These are phyloP conservation scores for Diplodia scrobiculata DNA, from an alignment of 2,329 filamentous ascomycete species.

Conservation along the genomic window DNA sequence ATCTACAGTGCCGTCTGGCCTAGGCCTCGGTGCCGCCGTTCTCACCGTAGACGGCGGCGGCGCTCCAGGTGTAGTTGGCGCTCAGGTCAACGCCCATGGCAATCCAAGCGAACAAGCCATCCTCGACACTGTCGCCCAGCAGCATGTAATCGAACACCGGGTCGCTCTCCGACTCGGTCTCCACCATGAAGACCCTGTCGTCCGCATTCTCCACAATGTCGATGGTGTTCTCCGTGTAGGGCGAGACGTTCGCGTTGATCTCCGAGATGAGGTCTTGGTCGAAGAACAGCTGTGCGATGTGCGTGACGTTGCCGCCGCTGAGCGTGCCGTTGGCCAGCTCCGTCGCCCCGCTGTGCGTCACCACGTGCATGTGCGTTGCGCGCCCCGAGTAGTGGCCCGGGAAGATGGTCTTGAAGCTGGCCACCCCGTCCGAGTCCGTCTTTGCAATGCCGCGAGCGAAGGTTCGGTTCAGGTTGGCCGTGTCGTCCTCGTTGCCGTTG, in stretches of 20 bases:
- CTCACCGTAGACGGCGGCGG: not conserved
- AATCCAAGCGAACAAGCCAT: conserved; percentile 42
- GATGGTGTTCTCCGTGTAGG: conserved; percentile 51
- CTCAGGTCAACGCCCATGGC: conserved; percentile 8
- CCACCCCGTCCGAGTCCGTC: conserved; percentile 53
- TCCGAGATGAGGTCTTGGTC: conserved; percentile 59
- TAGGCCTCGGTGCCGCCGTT: conserved; percentile 15
- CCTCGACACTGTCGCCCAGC: conserved; percentile 54
- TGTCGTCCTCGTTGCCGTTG: conserved; percentile 47
- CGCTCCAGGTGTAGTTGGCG: conserved; percentile 7
- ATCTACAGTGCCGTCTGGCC: not conserved
- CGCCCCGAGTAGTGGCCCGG: conserved; percentile 48
- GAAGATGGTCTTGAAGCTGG: conserved; percentile 53
- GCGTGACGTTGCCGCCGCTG: conserved; percentile 54
- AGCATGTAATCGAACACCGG: conserved; percentile 61
- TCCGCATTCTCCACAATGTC: conserved; percentile 54
- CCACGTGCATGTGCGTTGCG: conserved; percentile 45
- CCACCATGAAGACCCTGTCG: conserved; percentile 52
- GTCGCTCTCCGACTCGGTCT: conserved; percentile 52
- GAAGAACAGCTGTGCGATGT: conserved; percentile 67
- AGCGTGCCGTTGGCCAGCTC: conserved; percentile 56
- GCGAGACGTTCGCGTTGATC: conserved; percentile 51
- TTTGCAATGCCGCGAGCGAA: conserved; percentile 54
- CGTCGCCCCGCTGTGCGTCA: conserved; percentile 44
- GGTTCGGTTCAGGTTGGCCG: conserved; percentile 39